Evolutionary conservation across 2,329 filamentous ascomycete species (phyloP), one percentile per base, ranked within the genome.

Genomic region (Aspergillus neoniger): DNA sequence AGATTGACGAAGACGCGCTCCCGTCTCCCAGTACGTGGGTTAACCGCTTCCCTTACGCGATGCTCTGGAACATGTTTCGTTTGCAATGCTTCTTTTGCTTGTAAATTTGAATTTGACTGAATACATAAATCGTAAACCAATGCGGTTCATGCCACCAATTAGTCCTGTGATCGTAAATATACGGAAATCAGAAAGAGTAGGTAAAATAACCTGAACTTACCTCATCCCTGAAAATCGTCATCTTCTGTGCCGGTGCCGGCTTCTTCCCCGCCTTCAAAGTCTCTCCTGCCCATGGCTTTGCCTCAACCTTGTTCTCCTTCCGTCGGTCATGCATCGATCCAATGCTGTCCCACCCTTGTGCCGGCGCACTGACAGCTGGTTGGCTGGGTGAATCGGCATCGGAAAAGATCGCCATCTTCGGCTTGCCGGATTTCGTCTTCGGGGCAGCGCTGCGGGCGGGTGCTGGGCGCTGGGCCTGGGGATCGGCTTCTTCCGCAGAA

Each of bases 161-260:
- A 97, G 93, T 96, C 92, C 93, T 97, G 86, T 86, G 83, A 85
- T 88, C 83, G 92, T 95, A 91, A 95, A 95, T 86, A 92, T 83
- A 76, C 83, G 84, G 82, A 78, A 74, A 69, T 77, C 75, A 76
- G 71, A 75, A 71, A 74, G 68, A 71, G 68, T 65, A 67, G 65
- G 65, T 68, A 65, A 65, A 66, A 14, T 68, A 73, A 74, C 70
- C 64, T 70, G 71, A 74, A 84, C 92, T 89, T 89, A 99, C 95
- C 90, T 90, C 83, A 83, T 99, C 95, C 83, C 91, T 94, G 82
- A 97, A 99, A 49, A 99, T 86, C 72, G 89, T 82, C 88, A 99
- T 90, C 82, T 97, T 98, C 57, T 88, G 83, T 57, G 84, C 85
- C 32, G 84, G 86, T 47, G 82, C 86, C 79, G 91, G 91, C 80